phyloP scores from a whole-genome alignment of 139 green algal genomes.

The Micractinium conductrix region DNA sequence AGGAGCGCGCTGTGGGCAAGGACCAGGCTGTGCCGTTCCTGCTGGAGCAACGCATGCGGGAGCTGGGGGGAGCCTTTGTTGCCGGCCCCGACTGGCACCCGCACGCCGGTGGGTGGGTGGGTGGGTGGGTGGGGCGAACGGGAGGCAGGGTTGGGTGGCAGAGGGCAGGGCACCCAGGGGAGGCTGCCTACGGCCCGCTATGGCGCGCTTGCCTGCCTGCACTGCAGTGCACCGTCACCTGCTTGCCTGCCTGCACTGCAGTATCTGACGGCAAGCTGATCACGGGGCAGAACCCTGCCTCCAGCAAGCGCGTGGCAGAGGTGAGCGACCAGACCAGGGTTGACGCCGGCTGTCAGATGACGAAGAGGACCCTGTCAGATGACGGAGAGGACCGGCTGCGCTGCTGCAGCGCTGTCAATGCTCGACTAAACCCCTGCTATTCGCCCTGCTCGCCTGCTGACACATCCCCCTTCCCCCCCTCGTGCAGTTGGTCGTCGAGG shows the following conservation, averaged over 20 bases:
- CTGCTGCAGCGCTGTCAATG: neutral
- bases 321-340: too few species aligned
- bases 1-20: constrained; percentile 55
- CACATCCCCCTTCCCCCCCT: neutral
- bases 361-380: too few species aligned
- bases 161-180: neutral
- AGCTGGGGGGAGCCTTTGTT: constrained; percentile 45
- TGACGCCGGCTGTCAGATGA: too few species aligned
- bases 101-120: constrained; percentile 8
- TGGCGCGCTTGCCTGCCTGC: too few species aligned
- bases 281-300: constrained; percentile 59
- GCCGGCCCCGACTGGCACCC: constrained; percentile 40
- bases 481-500: constrained; percentile 3
- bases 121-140: too few species aligned
- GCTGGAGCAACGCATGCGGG: constrained; percentile 52
- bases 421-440: neutral
- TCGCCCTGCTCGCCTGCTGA: neutral
- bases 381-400: too few species aligned
- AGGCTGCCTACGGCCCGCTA: neutral
- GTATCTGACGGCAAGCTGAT: constrained; percentile 39
- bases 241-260: constrained; percentile 24
- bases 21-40: constrained; percentile 43
- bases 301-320: constrained; percentile 41
- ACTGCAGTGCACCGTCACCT: neutral
- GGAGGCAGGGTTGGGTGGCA: neutral